Conservation (phyloP, 2,329 filamentous ascomycete species). For the Lojkania enalia region DNA sequence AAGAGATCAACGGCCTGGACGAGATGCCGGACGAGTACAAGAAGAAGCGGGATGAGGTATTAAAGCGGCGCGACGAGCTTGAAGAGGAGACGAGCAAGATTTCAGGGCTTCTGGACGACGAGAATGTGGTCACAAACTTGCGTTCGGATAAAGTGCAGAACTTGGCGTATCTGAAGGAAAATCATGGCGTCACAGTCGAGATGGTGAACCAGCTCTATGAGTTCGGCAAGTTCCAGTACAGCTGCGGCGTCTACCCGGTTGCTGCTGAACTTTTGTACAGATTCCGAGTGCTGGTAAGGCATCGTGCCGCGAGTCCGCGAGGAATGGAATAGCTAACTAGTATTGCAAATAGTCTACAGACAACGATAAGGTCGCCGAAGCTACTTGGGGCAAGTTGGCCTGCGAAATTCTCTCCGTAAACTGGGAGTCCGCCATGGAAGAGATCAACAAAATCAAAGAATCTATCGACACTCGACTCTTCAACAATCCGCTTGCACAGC, state of each 20-base stretch:
- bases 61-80: slow-evolving; percentile 79
- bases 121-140: slow-evolving; percentile 87
- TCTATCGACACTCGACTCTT: slow-evolving; percentile 92
- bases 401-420: slow-evolving; percentile 93
- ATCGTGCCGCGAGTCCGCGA: slow-evolving; percentile 71
- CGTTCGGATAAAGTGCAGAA: slow-evolving; percentile 98
- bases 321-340: slow-evolving; percentile 14
- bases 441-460: slow-evolving; percentile 66
- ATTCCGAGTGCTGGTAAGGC: slow-evolving; percentile 78
- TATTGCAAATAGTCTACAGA: slow-evolving; percentile 75
- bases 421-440: slow-evolving; percentile 82
- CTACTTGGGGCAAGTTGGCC: slow-evolving; percentile 97
- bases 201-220: slow-evolving; percentile 97
- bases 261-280: slow-evolving; percentile 94
- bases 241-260: slow-evolving; percentile 88
- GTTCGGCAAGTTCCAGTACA: slow-evolving; percentile 96
- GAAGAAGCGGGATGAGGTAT: slow-evolving; percentile 85
- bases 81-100: slow-evolving; percentile 90
- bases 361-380: slow-evolving; percentile 93
- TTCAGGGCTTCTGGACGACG: slow-evolving; percentile 79
- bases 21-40: slow-evolving; percentile 82
- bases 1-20: slow-evolving; percentile 80
- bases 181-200: slow-evolving; percentile 89
- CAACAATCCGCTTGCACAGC: slow-evolving; percentile 92
- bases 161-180: slow-evolving; percentile 96